These are phyloP conservation scores for Calocybe cyanea DNA, from an alignment of 768 basidiomycete species.

Conservation along the genomic window DNA sequence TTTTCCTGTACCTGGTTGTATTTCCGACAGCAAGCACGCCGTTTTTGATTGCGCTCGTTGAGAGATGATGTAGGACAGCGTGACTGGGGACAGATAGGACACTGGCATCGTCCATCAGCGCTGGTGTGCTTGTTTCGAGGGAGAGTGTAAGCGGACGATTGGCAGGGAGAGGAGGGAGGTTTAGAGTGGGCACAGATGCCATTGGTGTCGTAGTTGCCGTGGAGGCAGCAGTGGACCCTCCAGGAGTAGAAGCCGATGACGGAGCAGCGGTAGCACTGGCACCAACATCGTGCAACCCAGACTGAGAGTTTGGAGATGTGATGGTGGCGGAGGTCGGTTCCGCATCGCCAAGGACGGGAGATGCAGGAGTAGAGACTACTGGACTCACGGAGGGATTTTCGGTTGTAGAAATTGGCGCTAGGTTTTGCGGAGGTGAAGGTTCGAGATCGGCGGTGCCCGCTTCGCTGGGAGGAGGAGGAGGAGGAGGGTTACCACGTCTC, in stretches of 20 bases:
- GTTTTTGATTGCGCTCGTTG: slow-evolving; percentile 92
- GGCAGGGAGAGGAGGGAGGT: not conserved
- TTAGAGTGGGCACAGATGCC: slow-evolving; percentile 60
- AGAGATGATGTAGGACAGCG: slow-evolving; percentile 91
- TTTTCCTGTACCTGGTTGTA: slow-evolving; percentile 88
- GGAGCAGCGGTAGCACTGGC: not conserved
- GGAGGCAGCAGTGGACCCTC: slow-evolving; percentile 9
- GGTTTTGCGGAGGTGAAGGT: not conserved
- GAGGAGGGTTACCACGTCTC: slow-evolving; percentile 9
- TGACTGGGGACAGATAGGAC: slow-evolving; percentile 92
- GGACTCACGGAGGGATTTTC: not conserved
- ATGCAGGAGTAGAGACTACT: not conserved
- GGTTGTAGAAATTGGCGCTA: not conserved
- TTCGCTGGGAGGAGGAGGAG: slow-evolving; percentile 18
- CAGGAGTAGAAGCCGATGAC: not conserved
- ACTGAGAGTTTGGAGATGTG: no score
- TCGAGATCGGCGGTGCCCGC: slow-evolving; percentile 15
- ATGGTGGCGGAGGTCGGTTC: no score
- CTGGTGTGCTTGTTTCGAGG: slow-evolving; percentile 27
- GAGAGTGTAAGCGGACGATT: slow-evolving; percentile 14
- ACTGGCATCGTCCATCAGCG: slow-evolving; percentile 81
- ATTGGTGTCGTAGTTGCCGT: not conserved
- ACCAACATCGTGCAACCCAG: no score
- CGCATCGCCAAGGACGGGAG: not conserved
- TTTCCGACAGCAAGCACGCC: slow-evolving; percentile 90